These are phyloP conservation scores for Wickerhamomyces bisporus DNA, from an alignment of 805 yeast genomes.

Conservation along the genomic window DNA sequence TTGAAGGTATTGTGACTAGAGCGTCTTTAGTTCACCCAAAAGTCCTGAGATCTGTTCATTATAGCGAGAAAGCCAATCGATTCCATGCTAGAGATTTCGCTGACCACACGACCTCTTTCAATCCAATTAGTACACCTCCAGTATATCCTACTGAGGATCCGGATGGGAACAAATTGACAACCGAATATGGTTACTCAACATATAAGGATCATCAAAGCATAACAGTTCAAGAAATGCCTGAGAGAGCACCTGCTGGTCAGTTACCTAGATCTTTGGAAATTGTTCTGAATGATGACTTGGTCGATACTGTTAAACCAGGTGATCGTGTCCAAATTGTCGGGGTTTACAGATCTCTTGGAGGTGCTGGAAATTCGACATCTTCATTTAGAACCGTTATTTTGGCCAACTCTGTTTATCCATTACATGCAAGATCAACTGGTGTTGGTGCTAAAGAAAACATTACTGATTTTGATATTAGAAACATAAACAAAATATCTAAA, in stretches of 20 bases:
- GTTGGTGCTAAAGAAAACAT: constrained; percentile 66
- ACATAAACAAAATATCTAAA: constrained; percentile 74
- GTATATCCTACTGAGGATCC: constrained; percentile 90
- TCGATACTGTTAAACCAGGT: constrained; percentile 90
- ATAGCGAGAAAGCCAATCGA: constrained; percentile 75
- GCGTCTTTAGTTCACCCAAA: constrained; percentile 93
- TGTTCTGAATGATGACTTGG: constrained; percentile 90
- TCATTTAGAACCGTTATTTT: constrained; percentile 79
- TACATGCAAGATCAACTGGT: constrained; percentile 84
- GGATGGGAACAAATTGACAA: constrained; percentile 80
- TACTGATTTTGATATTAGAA: constrained; percentile 78
- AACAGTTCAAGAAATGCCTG: constrained; percentile 96
- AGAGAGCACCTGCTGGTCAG: constrained; percentile 96
- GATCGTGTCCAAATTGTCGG: constrained; percentile 94
- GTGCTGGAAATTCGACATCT: constrained; percentile 47
- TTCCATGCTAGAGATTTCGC: constrained; percentile 90
- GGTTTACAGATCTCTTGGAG: constrained; percentile 87
- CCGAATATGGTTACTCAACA: constrained; percentile 90
- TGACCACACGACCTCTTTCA: constrained; percentile 88
- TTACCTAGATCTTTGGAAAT: constrained; percentile 90
- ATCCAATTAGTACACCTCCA: constrained; percentile 76
- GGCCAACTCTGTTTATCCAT: constrained; percentile 84
- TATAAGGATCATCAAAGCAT: constrained; percentile 92
- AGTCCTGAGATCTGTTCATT: constrained; percentile 86
- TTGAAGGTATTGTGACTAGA: constrained; percentile 94